Evolutionary conservation across 768 basidiomycete species (phyloP), one percentile per base, ranked within the genome.

Genomic region (Boletellus emodensis): DNA sequence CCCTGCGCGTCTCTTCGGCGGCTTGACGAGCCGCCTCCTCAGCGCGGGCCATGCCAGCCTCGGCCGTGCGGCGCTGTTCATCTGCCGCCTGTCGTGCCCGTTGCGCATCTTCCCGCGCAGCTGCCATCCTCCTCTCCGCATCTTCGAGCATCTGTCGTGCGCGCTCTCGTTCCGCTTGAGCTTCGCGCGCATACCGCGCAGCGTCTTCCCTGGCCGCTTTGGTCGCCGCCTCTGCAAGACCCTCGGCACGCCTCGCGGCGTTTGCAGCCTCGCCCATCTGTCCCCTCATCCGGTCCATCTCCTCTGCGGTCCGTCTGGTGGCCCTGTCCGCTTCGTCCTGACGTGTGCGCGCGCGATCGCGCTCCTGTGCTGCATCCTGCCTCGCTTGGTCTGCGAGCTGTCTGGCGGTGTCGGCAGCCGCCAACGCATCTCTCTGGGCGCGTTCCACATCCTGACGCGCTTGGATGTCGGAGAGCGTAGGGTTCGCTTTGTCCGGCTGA

Each of bases 21-120:
- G 63, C 63, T 3, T 36, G 24, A 15, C 53, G 49, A 4, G 46
- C 48, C 10, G 38, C 17, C 13, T 48, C 44, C 7, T 61, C 50
- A 1, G 53, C 62, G 2, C 41, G 49, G 4, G 49, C 49, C 14
- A 30, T 50, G 10, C 33, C 41, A 5, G 42, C 44, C 15, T 49
- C 52, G 0, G 61, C 55, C 28, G 45, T 39, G n/a, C 41, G 49
- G 20, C 34, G 48, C 3, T 56, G 44, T 10, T 56, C 55, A 14
- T 62, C 49, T 1, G 48, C 54, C n/a, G 7, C 43, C 38, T 32
- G n/a, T 22, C 56, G 52, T 0, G 46, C n/a, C 30, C 35, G 49
- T 40, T 52, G 44, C 0, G 43, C 52, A 13, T 58, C 56, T 24
- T 59, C 51, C 44, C 18, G 40, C 10, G 49, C 52, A 17, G 55